These are phyloP conservation scores for Cudoniella acicularis DNA, from an alignment of 495 filamentous ascomycete genomes.

Conservation along the genomic window DNA sequence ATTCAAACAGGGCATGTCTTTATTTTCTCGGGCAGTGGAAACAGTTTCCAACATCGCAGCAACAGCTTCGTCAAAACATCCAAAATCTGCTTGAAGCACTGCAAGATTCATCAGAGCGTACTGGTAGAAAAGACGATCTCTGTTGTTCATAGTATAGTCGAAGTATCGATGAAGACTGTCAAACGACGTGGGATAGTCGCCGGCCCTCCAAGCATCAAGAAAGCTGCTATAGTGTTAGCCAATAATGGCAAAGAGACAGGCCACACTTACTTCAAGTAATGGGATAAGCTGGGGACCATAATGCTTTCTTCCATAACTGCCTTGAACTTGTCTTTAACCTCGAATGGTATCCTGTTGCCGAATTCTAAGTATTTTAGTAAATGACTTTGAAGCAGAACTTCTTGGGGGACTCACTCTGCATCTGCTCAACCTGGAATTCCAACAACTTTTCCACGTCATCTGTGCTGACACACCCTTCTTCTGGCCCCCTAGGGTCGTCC, in stretches of 20 bases:
- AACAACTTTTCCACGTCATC: slow-evolving; percentile 82
- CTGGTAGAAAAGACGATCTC: slow-evolving; percentile 83
- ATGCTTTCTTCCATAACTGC: slow-evolving; percentile 62
- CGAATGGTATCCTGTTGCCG: slow-evolving; percentile 24
- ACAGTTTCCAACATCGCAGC: slow-evolving; percentile 91
- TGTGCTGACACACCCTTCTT: slow-evolving; percentile 55
- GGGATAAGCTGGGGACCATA: slow-evolving; percentile 64
- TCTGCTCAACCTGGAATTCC: slow-evolving; percentile 81
- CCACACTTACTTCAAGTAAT: slow-evolving; percentile 65
- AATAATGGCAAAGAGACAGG: slow-evolving; percentile 6
- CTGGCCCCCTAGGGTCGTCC: slow-evolving; percentile 31
- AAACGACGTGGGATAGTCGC: slow-evolving; percentile 85
- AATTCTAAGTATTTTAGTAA: slow-evolving; percentile 18
- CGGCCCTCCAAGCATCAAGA: slow-evolving; percentile 85
- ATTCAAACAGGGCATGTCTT: slow-evolving; percentile 88
- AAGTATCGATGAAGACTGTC: slow-evolving; percentile 94
- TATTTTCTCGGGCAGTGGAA: slow-evolving; percentile 83
- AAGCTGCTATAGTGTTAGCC: slow-evolving; percentile 79
- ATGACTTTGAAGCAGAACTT: not conserved
- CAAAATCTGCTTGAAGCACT: slow-evolving; percentile 93
- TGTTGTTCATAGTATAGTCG: slow-evolving; percentile 91
- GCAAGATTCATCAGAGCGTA: slow-evolving; percentile 94
- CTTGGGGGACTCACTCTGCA: slow-evolving; percentile 64
- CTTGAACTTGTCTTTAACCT: slow-evolving; percentile 53
- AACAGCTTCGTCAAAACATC: slow-evolving; percentile 85